Evolutionary conservation across 2,329 filamentous ascomycete species (phyloP).

Genomic region (Calonectria crousiana): DNA sequence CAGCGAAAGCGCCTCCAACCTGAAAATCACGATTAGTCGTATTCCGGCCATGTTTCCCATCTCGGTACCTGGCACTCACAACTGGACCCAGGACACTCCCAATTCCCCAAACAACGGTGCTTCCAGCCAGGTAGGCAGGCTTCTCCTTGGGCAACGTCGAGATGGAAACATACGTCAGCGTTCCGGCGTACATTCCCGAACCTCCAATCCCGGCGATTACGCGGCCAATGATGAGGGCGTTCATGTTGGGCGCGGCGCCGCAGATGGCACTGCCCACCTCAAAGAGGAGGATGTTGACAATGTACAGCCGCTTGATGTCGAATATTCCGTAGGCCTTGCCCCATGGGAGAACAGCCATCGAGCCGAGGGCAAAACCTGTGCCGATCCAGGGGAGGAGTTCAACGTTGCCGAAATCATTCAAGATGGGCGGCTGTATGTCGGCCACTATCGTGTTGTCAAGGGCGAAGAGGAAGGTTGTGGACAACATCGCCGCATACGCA

Average conservation of each 20-base stretch:
- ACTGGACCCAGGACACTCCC: conserved; percentile 58
- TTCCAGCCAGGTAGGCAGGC: conserved; percentile 11
- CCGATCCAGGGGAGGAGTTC: conserved; percentile 14
- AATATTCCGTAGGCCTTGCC: conserved; percentile 33
- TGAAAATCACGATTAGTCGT: neutral
- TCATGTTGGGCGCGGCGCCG: conserved; percentile 54
- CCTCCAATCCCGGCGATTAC: conserved; percentile 57
- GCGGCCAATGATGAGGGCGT: conserved; percentile 59
- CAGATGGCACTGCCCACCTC: conserved; percentile 49
- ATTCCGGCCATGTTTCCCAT: no score
- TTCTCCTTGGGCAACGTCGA: neutral
- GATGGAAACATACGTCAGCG: conserved; percentile 24
- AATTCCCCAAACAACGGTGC: conserved; percentile 50
- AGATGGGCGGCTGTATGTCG: neutral
- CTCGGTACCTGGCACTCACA: neutral
- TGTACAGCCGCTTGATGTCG: conserved; percentile 37
- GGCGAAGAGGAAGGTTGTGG: neutral
- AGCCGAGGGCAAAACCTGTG: conserved; percentile 2
- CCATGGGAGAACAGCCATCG: conserved; percentile 15
- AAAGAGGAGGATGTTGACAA: conserved; percentile 37
- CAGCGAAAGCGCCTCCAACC: conserved; percentile 57
- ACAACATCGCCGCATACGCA: neutral
- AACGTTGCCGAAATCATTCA: neutral
- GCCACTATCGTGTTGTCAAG: conserved; percentile 11
- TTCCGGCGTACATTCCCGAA: conserved; percentile 44